Conservation (phyloP, 2,329 filamentous ascomycete genomes). For the Chaetomiaceae sp. region DNA sequence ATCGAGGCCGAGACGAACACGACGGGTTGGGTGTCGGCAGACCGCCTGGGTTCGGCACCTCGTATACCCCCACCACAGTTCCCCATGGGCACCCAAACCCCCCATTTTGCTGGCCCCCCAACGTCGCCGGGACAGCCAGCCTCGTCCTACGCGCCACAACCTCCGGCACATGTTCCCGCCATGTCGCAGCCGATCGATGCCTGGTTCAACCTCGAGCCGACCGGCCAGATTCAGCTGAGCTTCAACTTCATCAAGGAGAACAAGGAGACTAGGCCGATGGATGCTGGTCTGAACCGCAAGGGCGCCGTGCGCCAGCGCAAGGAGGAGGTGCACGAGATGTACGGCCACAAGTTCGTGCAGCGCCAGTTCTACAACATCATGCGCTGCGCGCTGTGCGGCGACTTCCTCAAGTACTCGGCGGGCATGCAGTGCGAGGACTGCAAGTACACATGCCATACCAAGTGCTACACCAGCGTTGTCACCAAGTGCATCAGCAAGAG, state of each 20-base stretch:
- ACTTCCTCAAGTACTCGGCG: conserved; percentile 96
- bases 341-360: conserved; percentile 97
- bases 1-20: conserved; percentile 94
- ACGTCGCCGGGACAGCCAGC: conserved; percentile 34
- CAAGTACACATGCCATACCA: conserved; percentile 98
- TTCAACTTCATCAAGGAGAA: conserved; percentile 90
- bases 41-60: conserved; percentile 71
- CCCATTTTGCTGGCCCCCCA: conserved; percentile 43
- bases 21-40: conserved; percentile 94
- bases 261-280: conserved; percentile 75
- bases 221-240: conserved; percentile 84
- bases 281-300: conserved; percentile 87
- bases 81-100: conserved; percentile 49
- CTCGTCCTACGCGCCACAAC: conserved; percentile 23
- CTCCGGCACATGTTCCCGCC: conserved; percentile 37
- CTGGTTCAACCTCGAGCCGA: conserved; percentile 96
- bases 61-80: conserved; percentile 50
- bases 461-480: conserved; percentile 93
- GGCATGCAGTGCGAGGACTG: conserved; percentile 99
- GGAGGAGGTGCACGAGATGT: conserved; percentile 97
- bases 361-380: conserved; percentile 99
- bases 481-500: conserved; percentile 99
- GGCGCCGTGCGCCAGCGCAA: conserved; percentile 96
- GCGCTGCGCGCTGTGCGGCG: conserved; percentile 95
- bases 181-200: conserved; percentile 69